phyloP scores from a whole-genome alignment of 2,329 filamentous ascomycete species.

The Trichoderma sp. region DNA sequence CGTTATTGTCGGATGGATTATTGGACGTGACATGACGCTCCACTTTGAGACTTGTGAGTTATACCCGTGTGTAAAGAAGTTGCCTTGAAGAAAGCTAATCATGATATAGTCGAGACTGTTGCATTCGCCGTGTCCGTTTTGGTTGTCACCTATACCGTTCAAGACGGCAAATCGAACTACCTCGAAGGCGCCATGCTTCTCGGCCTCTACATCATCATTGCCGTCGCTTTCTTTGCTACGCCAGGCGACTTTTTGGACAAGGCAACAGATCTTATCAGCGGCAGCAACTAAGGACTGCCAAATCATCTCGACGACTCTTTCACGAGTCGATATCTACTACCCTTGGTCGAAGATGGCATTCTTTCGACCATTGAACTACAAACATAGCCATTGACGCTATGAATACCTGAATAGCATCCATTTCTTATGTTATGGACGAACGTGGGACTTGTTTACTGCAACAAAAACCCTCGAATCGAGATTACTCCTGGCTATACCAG shows the following conservation, averaged over 20 bases:
- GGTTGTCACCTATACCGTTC: constrained; percentile 73
- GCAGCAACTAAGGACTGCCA: not conserved
- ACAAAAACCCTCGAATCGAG: not conserved
- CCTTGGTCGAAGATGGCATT: not conserved
- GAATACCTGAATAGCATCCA: not conserved
- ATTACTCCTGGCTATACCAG: not conserved
- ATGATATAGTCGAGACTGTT: constrained; percentile 63
- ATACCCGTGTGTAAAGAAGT: not conserved
- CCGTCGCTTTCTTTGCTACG: constrained; percentile 58
- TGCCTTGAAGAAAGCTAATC: constrained; percentile 19
- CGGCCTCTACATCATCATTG: constrained; percentile 58
- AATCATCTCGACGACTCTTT: not conserved
- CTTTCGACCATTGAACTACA: not conserved
- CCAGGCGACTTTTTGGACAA: constrained; percentile 49
- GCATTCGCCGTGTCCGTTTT: constrained; percentile 73
- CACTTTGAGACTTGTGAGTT: constrained; percentile 66
- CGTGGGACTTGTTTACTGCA: not conserved
- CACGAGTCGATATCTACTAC: not conserved
- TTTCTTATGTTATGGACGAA: not conserved
- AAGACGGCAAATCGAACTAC: constrained; percentile 82
- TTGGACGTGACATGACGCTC: constrained; percentile 69
- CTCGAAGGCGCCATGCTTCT: constrained; percentile 71
- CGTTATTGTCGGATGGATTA: constrained; percentile 77
- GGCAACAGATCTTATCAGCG: constrained; percentile 18
- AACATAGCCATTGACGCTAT: not conserved